phyloP scores from a whole-genome alignment of 208 protist species.

The Angomonas deanei region DNA sequence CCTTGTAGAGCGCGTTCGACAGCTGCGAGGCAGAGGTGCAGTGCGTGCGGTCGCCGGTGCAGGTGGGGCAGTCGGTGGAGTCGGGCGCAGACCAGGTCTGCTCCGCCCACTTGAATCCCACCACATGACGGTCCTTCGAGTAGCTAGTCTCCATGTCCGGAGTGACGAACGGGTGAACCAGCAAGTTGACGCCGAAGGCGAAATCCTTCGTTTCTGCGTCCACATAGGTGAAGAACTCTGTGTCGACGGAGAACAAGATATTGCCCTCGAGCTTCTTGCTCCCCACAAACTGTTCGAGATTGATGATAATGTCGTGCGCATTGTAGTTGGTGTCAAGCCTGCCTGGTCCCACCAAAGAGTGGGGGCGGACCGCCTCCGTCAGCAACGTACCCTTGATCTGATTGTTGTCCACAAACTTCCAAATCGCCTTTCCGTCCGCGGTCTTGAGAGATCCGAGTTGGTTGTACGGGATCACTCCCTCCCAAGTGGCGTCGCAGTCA shows the following conservation, averaged over 20 bases:
- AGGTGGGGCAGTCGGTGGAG: slow-evolving; percentile 57
- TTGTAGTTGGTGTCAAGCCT: slow-evolving; percentile 39
- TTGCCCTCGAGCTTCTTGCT: slow-evolving; percentile 25
- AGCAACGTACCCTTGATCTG: slow-evolving; percentile 59
- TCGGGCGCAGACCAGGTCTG: slow-evolving; percentile 54
- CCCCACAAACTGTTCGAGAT: slow-evolving; percentile 49
- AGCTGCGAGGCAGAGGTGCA: slow-evolving; percentile 31
- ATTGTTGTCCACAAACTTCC: slow-evolving; percentile 37
- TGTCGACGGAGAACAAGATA: slow-evolving; percentile 54
- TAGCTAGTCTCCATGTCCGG: slow-evolving; percentile 49
- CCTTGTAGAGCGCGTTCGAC: slow-evolving; percentile 32
- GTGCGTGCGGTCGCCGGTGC: slow-evolving; percentile 42
- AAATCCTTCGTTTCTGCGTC: slow-evolving; percentile 37
- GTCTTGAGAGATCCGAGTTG: slow-evolving; percentile 32
- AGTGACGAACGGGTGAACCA: slow-evolving; percentile 63
- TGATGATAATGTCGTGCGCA: slow-evolving; percentile 55
- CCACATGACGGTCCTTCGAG: slow-evolving; percentile 58
- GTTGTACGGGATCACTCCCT: slow-evolving; percentile 56
- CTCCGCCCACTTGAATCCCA: slow-evolving; percentile 70
- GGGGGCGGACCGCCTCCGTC: slow-evolving; percentile 59
- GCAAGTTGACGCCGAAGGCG: slow-evolving; percentile 80
- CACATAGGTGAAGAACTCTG: slow-evolving; percentile 63
- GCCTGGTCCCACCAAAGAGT: slow-evolving; percentile 51
- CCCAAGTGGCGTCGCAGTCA: slow-evolving; percentile 81
- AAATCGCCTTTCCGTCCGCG: slow-evolving; percentile 37